Base-by-base conservation (phyloP, 2,329 filamentous ascomycete species). In the Torrubiella hemipterigena region DNA sequence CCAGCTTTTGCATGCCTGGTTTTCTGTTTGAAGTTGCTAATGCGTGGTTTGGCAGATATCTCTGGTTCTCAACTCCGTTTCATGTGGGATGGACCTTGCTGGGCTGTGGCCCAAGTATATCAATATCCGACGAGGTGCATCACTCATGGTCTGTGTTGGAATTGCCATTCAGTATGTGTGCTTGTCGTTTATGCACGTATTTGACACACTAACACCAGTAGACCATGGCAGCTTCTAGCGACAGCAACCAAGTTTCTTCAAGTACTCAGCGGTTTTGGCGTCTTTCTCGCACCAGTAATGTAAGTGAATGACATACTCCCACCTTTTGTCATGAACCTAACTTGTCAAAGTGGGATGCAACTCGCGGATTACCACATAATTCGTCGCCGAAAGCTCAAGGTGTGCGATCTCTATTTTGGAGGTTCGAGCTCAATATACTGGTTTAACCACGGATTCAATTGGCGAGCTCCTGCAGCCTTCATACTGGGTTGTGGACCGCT, bases 11-110 rank as follows among this genome's bases (percentile, higher is more conserved):
- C n/a, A n/a, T n/a, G n/a, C n/a, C n/a, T n/a, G n/a, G n/a, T n/a
- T 18, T 32, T 30, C 21, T 10, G n/a, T 12, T 13, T 21, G 16
- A 24, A 20, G 7, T 18, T 22, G 16, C 31, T 31, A 27, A 37
- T 18, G 15, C 15, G 9, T n/a, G n/a, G n/a, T n/a, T n/a, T n/a
- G 15, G 7, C 7, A 42, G 38, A 44, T 43, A 6, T 40, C 36
- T 2, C 31, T 46, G 4, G 54, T 65, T 23, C 52, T 62, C 31
- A 72, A 71, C 40, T 56, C 58, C 2, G 57, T 68, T 39, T 60
- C 60, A 1, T 56, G 58, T 3, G 69, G 69, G 6, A 70, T 74
- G 55, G 71, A 74, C 41, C 50, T 73, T 29, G 59, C 68, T 0
- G 64, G 60, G 2, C 46, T 72, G 0, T 62, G 61, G 35, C 67